Base-by-base conservation (phyloP, 2,329 filamentous ascomycete species). In the Pseudogymnoascus sp. region DNA sequence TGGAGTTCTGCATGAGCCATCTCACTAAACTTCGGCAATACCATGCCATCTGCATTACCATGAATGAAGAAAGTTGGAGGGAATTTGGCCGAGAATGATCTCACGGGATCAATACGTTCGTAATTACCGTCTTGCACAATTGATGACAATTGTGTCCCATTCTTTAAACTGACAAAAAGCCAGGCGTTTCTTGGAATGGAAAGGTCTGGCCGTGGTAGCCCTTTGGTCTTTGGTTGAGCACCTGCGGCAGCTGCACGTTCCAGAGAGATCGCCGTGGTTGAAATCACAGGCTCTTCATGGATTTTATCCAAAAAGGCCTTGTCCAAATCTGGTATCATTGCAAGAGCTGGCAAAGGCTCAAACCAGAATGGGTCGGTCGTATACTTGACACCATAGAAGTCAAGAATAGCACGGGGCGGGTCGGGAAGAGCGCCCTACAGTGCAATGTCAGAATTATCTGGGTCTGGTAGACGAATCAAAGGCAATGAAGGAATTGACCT, bases 311-410 rank as follows among this genome's bases (percentile, higher is more conserved):
- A n/a, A n/a, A 31, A 21, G 21, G 11, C 10, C 10, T 34, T 60
- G 54, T 36, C 54, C 25, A 25, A 48, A 19, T 34, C 21, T 28
- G n/a, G 11, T 11, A 36, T n/a, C 21, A 16, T 28, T 31, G 21
- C 14, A 60, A 60, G 31, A 28, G 14, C 16, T 36, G 31, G 54
- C 28, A 28, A 34, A 60, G 54, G 25, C 11, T 34, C 31, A 60
- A 36, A 60, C 25, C 10, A n/a, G 54, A 36, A 28, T 4, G 21
- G n/a, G 11, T 28, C 54, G 25, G 25, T 16, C 19, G 25, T n/a
- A n/a, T 36, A 34, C 25, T 31, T 36, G 6, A 14, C 21, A 60
- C 61, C 63, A 13, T 67, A 66, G 65, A 66, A 66, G 41, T 62
- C 65, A 8, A 62, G 67, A 6, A 68, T 34, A 2, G 31, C 31